Evolutionary conservation across 2,329 filamentous ascomycete genomes (phyloP).

Genomic region (Pestalotiopsis sp.): DNA sequence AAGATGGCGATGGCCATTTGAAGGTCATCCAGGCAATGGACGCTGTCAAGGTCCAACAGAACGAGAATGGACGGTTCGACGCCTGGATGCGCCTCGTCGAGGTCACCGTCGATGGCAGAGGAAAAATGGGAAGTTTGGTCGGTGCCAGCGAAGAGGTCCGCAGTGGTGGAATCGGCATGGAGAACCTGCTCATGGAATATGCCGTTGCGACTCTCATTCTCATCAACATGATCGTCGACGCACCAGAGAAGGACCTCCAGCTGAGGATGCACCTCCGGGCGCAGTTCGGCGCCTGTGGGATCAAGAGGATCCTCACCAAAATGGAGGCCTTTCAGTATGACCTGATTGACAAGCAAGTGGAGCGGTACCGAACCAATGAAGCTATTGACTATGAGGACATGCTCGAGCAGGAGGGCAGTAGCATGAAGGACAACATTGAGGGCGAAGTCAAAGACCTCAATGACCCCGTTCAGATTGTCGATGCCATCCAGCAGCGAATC

Average conservation of each 20-base stretch:
- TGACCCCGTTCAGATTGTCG: conserved; percentile 90
- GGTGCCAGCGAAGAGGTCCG: conserved; percentile 95
- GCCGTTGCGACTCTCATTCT: conserved; percentile 92
- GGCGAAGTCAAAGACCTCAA: conserved; percentile 89
- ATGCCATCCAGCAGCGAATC: conserved; percentile 86
- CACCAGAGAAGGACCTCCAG: conserved; percentile 85
- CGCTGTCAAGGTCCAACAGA: conserved; percentile 82
- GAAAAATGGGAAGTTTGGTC: conserved; percentile 98
- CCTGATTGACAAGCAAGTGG: conserved; percentile 96
- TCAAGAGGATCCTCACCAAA: conserved; percentile 91
- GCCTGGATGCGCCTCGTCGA: conserved; percentile 99
- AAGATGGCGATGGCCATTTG: conserved; percentile 80
- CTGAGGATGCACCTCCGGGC: conserved; percentile 92
- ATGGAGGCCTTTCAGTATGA: conserved; percentile 99
- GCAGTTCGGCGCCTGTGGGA: conserved; percentile 93
- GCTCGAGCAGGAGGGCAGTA: conserved; percentile 87
- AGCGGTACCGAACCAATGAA: conserved; percentile 90
- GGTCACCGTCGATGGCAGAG: conserved; percentile 93
- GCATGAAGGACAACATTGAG: conserved; percentile 85
- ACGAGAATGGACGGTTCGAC: conserved; percentile 94
- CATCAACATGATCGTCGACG: conserved; percentile 95
- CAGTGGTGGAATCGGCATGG: conserved; percentile 96
- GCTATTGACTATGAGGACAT: conserved; percentile 98
- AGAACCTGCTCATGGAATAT: conserved; percentile 99
- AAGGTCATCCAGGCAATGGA: conserved; percentile 95